Evolutionary conservation across 345 rosid species (phyloP).

Genomic region (Hibiscus mutabilis): DNA sequence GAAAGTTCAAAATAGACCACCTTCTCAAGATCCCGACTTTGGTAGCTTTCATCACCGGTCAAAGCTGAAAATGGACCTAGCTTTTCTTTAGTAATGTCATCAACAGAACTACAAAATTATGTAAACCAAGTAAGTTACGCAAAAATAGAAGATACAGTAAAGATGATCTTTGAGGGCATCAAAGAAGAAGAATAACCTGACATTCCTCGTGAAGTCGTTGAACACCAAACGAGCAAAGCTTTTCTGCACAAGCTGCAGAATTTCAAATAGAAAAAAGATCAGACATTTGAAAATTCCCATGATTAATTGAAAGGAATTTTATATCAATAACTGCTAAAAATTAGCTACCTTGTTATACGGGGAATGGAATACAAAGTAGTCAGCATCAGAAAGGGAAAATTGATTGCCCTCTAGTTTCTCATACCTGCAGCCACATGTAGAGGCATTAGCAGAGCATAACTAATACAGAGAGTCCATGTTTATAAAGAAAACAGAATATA

Average conservation of each 20-base stretch:
- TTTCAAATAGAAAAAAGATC: constrained; percentile 16
- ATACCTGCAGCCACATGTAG: constrained; percentile 39
- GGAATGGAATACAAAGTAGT: constrained; percentile 84
- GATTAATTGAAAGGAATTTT: background rate
- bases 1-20: constrained; percentile 44
- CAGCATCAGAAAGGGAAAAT: constrained; percentile 73
- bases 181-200: constrained; percentile 45
- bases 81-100: constrained; percentile 75
- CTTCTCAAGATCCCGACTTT: constrained; percentile 97
- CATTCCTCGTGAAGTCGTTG: constrained; percentile 75
- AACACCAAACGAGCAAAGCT: constrained; percentile 89
- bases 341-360: constrained; percentile 89
- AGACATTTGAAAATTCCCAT: background rate
- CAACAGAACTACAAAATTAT: constrained; percentile 53
- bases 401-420: constrained; percentile 80
- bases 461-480: constrained; percentile 1
- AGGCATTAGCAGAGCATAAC: constrained; percentile 8
- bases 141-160: background rate
- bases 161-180: background rate
- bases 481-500: background rate
- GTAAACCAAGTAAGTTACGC: background rate
- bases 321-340: background rate
- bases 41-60: constrained; percentile 84
- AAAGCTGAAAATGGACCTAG: constrained; percentile 69
- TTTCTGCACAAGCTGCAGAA: constrained; percentile 94